These are phyloP conservation scores for Chlamydomonas sp. DNA, from an alignment of 139 green algal genomes.

Conservation along the genomic window DNA sequence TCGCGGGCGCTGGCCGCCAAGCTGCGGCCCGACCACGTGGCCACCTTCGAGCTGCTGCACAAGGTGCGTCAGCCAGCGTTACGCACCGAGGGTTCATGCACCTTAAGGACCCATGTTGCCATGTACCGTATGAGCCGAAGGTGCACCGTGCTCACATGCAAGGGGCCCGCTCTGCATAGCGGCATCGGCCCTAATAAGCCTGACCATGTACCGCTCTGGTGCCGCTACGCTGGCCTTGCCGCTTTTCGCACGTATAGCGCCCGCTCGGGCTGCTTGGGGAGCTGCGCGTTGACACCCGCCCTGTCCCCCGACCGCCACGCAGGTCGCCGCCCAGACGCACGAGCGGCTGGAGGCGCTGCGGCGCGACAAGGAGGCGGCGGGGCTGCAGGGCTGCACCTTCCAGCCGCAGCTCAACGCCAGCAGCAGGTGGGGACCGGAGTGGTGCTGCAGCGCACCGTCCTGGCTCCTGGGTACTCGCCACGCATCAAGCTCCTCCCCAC, in stretches of 20 bases:
- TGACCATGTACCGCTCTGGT: background rate
- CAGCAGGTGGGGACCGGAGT: background rate
- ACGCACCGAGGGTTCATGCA: background rate
- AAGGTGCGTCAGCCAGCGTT: conserved; percentile 14
- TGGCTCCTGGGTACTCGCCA: no score
- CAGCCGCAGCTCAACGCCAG: conserved; percentile 65
- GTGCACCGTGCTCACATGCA: background rate
- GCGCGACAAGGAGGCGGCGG: conserved; percentile 55
- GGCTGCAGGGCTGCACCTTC: conserved; percentile 72
- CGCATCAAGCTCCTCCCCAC: no score
- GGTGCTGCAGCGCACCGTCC: no score
- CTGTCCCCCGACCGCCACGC: background rate
- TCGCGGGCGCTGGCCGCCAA: conserved; percentile 63
- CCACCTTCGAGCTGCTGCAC: conserved; percentile 49
- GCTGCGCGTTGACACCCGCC: no score
- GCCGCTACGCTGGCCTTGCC: background rate
- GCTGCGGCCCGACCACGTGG: conserved; percentile 48
- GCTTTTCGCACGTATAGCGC: background rate
- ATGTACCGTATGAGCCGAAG: background rate
- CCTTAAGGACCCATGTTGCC: background rate
- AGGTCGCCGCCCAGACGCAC: conserved; percentile 30
- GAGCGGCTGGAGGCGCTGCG: conserved; percentile 58
- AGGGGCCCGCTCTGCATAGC: background rate
- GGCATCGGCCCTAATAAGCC: background rate
- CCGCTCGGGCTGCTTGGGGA: background rate